Evolutionary conservation across 2,329 filamentous ascomycete species (phyloP).

Genomic region (Sarocladium brachiariae): DNA sequence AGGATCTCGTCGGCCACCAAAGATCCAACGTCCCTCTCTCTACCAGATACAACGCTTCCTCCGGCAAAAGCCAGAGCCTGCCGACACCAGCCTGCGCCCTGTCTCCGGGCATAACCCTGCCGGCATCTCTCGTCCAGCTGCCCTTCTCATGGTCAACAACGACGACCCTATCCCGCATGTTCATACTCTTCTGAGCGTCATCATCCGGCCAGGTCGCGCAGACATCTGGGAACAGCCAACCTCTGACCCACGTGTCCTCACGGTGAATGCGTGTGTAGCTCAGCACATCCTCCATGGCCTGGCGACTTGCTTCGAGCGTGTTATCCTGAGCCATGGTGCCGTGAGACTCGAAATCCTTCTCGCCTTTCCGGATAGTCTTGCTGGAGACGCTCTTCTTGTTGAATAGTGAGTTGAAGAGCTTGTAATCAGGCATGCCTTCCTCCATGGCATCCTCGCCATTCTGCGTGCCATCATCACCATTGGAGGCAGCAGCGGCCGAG

Average conservation of each 20-base stretch:
- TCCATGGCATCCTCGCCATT: conserved; percentile 54
- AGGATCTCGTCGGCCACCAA: conserved; percentile 63
- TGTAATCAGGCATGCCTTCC: conserved; percentile 83
- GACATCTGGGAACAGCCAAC: conserved; percentile 64
- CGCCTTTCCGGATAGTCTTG: conserved; percentile 77
- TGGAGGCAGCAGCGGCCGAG: conserved; percentile 13
- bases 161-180: conserved; percentile 47
- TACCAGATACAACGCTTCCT: conserved; percentile 84
- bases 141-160: conserved; percentile 67
- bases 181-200: conserved; percentile 14
- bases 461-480: conserved; percentile 20
- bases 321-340: conserved; percentile 75
- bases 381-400: conserved; percentile 43
- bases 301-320: conserved; percentile 71
- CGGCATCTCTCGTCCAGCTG: conserved; percentile 68
- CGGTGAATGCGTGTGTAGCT: conserved; percentile 68
- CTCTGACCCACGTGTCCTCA: conserved; percentile 59
- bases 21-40: conserved; percentile 84
- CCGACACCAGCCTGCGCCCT: conserved; percentile 50
- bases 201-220: conserved; percentile 27
- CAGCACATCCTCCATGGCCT: conserved; percentile 84
- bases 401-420: conserved; percentile 55
- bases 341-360: conserved; percentile 96
- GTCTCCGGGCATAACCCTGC: conserved; percentile 54
- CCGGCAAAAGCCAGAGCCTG: conserved; percentile 77